phyloP scores from a whole-genome alignment of 257 asterid species.

The Apocynum venetum region DNA sequence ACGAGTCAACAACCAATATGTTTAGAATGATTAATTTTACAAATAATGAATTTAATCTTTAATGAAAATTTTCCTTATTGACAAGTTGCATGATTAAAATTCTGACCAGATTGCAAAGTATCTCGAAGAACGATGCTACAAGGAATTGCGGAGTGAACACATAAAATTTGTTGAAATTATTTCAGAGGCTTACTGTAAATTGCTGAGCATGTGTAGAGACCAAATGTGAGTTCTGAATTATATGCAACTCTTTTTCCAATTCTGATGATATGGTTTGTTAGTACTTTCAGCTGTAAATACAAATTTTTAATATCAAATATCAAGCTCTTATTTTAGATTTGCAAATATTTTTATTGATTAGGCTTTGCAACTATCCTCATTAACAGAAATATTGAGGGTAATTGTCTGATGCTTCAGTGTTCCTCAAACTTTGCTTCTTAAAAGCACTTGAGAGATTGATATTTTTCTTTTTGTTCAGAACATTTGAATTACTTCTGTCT shows the following conservation, averaged over 20 bases:
- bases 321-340: neutral
- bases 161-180: slow-evolving; percentile 54
- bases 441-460: slow-evolving; percentile 2
- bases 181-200: slow-evolving; percentile 66
- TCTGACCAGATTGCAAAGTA: slow-evolving; percentile 64
- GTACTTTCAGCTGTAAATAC: neutral
- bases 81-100: neutral
- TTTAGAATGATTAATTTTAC: neutral
- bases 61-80: neutral
- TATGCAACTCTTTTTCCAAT: neutral
- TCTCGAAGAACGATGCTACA: slow-evolving; percentile 92
- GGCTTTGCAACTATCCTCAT: neutral
- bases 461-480: neutral
- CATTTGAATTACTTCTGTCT: neutral
- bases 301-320: neutral
- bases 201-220: slow-evolving; percentile 72
- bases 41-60: neutral
- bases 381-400: neutral
- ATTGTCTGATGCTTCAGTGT: neutral
- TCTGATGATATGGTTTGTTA: neutral
- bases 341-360: neutral
- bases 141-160: slow-evolving; percentile 75
- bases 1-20: neutral
- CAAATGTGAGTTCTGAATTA: slow-evolving; percentile 65
- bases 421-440: neutral